Conservation (phyloP, 2,329 filamentous ascomycete species). For the Biscogniauxia mediterranea region DNA sequence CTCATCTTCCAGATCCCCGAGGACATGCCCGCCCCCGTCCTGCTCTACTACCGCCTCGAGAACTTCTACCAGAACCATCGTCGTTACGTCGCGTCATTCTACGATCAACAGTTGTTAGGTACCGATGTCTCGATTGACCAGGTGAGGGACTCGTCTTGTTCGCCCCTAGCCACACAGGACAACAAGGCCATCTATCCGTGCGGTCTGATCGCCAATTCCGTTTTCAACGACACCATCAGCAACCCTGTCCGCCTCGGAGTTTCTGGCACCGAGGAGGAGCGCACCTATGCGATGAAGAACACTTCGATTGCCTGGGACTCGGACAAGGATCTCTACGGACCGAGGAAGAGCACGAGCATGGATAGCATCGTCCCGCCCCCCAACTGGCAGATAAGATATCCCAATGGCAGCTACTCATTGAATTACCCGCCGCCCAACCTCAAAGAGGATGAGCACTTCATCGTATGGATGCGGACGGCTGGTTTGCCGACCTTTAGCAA, state of each 20-base stretch:
- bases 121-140: conserved; percentile 55
- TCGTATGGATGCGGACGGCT: conserved; percentile 98
- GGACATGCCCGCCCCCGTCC: conserved; percentile 74
- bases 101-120: conserved; percentile 77
- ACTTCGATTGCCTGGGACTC: conserved; percentile 81
- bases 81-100: conserved; percentile 89
- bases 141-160: conserved; percentile 70
- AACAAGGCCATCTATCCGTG: conserved; percentile 85
- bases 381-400: conserved; percentile 76
- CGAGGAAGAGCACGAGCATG: conserved; percentile 55
- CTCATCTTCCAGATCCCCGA: conserved; percentile 79
- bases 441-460: conserved; percentile 76
- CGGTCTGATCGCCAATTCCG: conserved; percentile 91
- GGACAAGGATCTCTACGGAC: conserved; percentile 78
- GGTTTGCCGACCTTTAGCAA: conserved; percentile 95
- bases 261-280: conserved; percentile 35
- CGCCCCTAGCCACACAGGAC: conserved; percentile 62
- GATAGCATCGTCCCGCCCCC: conserved; percentile 75
- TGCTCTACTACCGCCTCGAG: conserved; percentile 92
- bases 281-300: conserved; percentile 73
- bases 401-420: conserved; percentile 65
- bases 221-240: conserved; percentile 91
- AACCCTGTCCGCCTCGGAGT: conserved; percentile 62
- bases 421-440: conserved; percentile 68
- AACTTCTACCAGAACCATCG: conserved; percentile 99